Evolutionary conservation across 2,329 filamentous ascomycete genomes (phyloP), one percentile per base, ranked within the genome.

Genomic region (Microsporum audouinii): DNA sequence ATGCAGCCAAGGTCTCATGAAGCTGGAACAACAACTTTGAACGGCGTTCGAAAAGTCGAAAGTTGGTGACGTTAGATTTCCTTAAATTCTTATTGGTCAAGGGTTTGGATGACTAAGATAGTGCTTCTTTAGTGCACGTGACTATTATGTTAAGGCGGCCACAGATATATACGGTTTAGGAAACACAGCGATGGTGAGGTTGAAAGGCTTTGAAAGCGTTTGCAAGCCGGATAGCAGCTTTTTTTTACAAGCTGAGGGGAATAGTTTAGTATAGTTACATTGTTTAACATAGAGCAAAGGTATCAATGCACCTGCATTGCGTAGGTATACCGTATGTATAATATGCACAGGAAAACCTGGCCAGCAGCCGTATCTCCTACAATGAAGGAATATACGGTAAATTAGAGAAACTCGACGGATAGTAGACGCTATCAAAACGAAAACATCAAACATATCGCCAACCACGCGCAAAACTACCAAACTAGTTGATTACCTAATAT

Each of bases 31-130:
- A 23, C 17, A 23, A 23, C 17, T 23, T 43, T 43, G 12, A 43
- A n/a, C 45, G 45, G 45, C 45, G 45, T 51, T 14, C 27, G 39
- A 14, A 39, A 12, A 39, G 38, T 12, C 23, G 10, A 23, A 8
- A 51, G 45, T 29, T 3, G 43, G 12, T 27, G n/a, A 17, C 51
- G 51, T 17, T 55, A 12, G 14, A 57, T 57, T 59, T 59, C 57
- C 57, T 59, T 34, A 33, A 59, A 59, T 59, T 59, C 57, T 59
- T 31, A 59, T 31, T 57, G 55, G 55, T 31, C 23, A 36, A 36
- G 34, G 33, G 55, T 5, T 14, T 4, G 2, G 33, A 14, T 57
- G 49, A 53, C 49, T 53, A 23, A 57, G 55, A 33, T 6, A n/a
- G n/a, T 5, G 51, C 29, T 34, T 8, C 23, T 47, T 47, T 27